A percentile compares a stretch with the other conserved stretches of the same genome.
Conservation (phyloP, 441 rosid species). For the Sinapis alba region DNA sequence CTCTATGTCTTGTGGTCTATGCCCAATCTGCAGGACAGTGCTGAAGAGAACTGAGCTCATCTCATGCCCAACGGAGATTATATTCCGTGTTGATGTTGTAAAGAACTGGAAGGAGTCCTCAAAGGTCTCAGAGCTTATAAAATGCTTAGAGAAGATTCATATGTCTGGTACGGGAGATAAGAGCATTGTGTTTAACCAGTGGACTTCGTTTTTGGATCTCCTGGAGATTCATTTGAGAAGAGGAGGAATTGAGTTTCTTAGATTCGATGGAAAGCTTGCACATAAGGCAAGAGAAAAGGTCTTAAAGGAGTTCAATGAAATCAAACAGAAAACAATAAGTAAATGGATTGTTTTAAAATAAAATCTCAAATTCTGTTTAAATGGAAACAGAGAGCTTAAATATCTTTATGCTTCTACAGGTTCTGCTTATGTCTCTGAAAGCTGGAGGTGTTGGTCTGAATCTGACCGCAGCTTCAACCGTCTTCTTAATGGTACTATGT, state of each 20-base stretch:
- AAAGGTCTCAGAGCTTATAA: conserved; percentile 57
- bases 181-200: conserved; percentile 76
- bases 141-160: conserved; percentile 50
- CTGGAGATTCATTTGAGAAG: conserved; percentile 58
- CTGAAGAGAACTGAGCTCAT: conserved; percentile 59
- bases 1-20: conserved; percentile 48
- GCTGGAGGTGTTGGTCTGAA: conserved; percentile 84
- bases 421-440: conserved; percentile 65
- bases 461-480: conserved; percentile 70
- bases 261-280: conserved; percentile 59
- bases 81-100: conserved; percentile 59
- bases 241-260: conserved; percentile 52
- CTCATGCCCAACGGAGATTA: conserved; percentile 61
- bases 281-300: conserved; percentile 69
- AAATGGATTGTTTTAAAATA: background rate
- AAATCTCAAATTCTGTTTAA: background rate
- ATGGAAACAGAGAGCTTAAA: background rate
- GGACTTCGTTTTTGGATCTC: conserved; percentile 75
- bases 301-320: conserved; percentile 66
- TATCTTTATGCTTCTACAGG: conserved; percentile 38
- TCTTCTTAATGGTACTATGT: conserved; percentile 58
- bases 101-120: conserved; percentile 73
- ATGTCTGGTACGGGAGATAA: conserved; percentile 52
- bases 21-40: conserved; percentile 57
- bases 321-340: conserved; percentile 57